phyloP scores from a whole-genome alignment of 2,329 filamentous ascomycete genomes.

The Elsinoe batatas region DNA sequence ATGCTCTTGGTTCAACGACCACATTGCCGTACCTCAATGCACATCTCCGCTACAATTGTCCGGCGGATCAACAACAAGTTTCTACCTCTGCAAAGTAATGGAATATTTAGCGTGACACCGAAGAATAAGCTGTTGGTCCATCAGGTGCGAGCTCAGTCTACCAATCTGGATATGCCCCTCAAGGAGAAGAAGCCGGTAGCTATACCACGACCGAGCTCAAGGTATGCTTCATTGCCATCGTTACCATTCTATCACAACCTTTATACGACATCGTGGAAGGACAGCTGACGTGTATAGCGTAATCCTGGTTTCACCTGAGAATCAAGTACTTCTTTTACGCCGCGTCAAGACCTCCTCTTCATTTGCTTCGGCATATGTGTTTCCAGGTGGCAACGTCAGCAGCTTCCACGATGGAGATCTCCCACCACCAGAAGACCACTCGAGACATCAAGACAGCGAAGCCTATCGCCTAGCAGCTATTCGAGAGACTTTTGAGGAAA shows the following conservation, averaged over 20 bases:
- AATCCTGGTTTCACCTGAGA: conserved; percentile 72
- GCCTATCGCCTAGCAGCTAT: conserved; percentile 76
- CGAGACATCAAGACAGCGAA: conserved; percentile 58
- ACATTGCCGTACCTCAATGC: background rate
- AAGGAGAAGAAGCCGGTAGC: conserved; percentile 31
- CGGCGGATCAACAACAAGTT: background rate
- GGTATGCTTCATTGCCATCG: conserved; percentile 31
- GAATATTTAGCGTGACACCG: too few species aligned
- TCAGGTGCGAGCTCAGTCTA: background rate
- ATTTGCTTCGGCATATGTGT: conserved; percentile 89
- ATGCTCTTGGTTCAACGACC: background rate
- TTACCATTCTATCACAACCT: too few species aligned
- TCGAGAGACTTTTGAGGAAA: conserved; percentile 90
- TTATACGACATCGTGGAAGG: background rate
- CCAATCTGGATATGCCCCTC: background rate
- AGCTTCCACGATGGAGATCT: conserved; percentile 61
- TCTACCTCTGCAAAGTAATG: too few species aligned
- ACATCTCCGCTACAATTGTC: background rate
- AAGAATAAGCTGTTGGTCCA: background rate
- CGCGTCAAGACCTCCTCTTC: conserved; percentile 72
- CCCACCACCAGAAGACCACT: conserved; percentile 40
- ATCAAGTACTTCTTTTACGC: conserved; percentile 80
- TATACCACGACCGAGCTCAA: conserved; percentile 54
- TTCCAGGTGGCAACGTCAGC: conserved; percentile 81
- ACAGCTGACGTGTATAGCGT: conserved; percentile 46